Evolutionary conservation across 1,139 yeast genomes (phyloP), one percentile per base, ranked within the genome.

Genomic region (Hyphopichia buzzinii): DNA sequence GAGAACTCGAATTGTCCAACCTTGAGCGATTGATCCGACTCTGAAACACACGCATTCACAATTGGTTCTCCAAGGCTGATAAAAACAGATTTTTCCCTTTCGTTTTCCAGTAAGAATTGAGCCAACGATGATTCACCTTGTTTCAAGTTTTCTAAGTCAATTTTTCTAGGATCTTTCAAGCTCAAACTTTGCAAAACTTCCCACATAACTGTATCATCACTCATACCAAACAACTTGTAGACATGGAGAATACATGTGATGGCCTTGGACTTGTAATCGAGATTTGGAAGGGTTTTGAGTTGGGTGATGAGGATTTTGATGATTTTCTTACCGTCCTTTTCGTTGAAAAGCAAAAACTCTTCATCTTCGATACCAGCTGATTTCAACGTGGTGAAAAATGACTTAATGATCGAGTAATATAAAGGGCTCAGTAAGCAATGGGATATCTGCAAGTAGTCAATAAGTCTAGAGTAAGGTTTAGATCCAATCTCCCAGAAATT

Each of bases 401-500:
- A 43, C 2, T 43, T 39, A 15, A 67, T 36, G 14, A 51, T 39
- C 2, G 41, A 45, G 47, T 74, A 83, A 48, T 79, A 81, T 0
- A 60, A 44, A 0, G 81, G 72, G 30, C 65, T 64, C 45, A 82
- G 78, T 38, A 67, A 68, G 36, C 81, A 67, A 4, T 75, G 70
- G 0, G 88, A 84, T 12, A 78, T 41, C 12, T 62, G 59, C 22
- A 83, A 50, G 41, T 79, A 72, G 0, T 60, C 70, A 1, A 66
- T 30, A 8, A 82, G 50, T 39, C 72, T 72, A 1, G 59, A 39
- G n/a, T 39, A 46, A 52, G 73, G 39, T 59, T 72, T 46, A 64
- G 56, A 36, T 50, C 75, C 81, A 24, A 66, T 61, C 10, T 67
- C 59, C 83, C 87, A 81, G 35, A 82, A 64, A 8, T 70, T 69